Base-by-base conservation (phyloP, 2,329 filamentous ascomycete species). In the Penicillium sp. region DNA sequence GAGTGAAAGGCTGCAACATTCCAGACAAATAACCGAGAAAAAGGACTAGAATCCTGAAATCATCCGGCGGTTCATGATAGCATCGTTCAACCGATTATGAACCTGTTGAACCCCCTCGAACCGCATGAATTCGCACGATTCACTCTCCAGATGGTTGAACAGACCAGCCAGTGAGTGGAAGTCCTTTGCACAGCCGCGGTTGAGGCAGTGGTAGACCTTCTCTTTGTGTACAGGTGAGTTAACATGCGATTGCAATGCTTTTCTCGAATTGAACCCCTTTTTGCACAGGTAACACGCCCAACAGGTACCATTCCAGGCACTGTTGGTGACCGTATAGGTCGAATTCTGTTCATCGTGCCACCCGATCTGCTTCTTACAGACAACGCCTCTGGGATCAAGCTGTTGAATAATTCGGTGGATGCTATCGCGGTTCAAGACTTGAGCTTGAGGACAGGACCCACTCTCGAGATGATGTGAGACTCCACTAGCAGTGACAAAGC, bases 381-480 rank as follows among this genome's bases (percentile, higher is more conserved):
- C 23, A 15, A 16, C 0, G 2, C 47, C 47, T 10, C 21, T 39
- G 1, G 47, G 34, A 29, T 50, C 47, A 8, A 39, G 47, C 6
- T 29, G 16, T 21, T 29, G 47, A 27, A 50, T 39, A n/a, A 50
- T 50, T 1, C 25, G 47, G 47, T 50, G 47, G 11, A 50, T 39
- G 4, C 8, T 39, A 11, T 39, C 47, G 21, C 47, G 47, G 25
- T 50, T 50, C 34, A 50, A 8, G 11, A 0, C 8, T 27, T n/a
- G 11, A 16, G 47, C 47, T 10, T 16, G 23, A 7, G 47, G 34
- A 16, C 47, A 50, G 16, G 75, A 69, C n/a, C 81, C 80, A 0
- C 64, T 70, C 60, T 88, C 86, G 0, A 88, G 69, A 60, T 88
- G 83, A 65, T 85, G 76, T 0, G 74, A 66, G 5, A 87, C 61